phyloP scores from a whole-genome alignment of 2,329 filamentous ascomycete genomes.

The Penicillium sumatraense region DNA sequence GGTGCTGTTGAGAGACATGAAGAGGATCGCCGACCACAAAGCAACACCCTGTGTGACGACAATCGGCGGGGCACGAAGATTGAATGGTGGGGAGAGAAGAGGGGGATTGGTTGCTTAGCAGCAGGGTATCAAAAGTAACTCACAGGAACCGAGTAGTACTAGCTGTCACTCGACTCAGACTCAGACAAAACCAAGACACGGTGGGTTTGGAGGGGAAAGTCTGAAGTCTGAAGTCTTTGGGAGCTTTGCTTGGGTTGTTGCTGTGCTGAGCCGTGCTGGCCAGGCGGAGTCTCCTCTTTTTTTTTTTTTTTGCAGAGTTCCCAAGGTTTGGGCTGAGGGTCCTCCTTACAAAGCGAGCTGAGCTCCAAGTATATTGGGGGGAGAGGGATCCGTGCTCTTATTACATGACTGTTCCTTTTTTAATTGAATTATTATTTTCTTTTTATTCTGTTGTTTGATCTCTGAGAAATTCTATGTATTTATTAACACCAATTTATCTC shows the following conservation, averaged over 20 bases:
- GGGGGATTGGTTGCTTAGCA: no score
- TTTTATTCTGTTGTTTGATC: neutral
- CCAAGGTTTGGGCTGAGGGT: slow-evolving; percentile 23
- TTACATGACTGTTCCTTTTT: no score
- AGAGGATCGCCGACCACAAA: slow-evolving; percentile 7
- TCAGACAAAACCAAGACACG: slow-evolving; percentile 34
- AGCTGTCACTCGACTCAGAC: slow-evolving; percentile 33
- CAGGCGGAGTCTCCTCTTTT: slow-evolving; percentile 33
- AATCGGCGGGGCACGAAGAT: slow-evolving; percentile 24
- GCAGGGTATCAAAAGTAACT: no score
- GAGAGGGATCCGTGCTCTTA: neutral
- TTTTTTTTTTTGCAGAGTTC: slow-evolving; percentile 6
- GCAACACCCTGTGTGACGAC: slow-evolving; percentile 14
- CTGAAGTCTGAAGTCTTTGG: no score
- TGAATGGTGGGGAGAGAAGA: slow-evolving; percentile 5
- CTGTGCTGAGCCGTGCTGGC: slow-evolving; percentile 25
- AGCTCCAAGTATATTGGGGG: no score
- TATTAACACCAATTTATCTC: neutral
- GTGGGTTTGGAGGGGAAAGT: slow-evolving; percentile 22
- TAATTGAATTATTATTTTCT: no score
- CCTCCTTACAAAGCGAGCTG: slow-evolving; percentile 29
- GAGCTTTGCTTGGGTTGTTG: no score
- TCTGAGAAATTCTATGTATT: neutral
- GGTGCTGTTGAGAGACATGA: slow-evolving; percentile 11
- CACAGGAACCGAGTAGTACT: slow-evolving; percentile 34